These are phyloP conservation scores for Arabidopsis lyrata DNA, from an alignment of 441 rosid species.

Conservation along the genomic window DNA sequence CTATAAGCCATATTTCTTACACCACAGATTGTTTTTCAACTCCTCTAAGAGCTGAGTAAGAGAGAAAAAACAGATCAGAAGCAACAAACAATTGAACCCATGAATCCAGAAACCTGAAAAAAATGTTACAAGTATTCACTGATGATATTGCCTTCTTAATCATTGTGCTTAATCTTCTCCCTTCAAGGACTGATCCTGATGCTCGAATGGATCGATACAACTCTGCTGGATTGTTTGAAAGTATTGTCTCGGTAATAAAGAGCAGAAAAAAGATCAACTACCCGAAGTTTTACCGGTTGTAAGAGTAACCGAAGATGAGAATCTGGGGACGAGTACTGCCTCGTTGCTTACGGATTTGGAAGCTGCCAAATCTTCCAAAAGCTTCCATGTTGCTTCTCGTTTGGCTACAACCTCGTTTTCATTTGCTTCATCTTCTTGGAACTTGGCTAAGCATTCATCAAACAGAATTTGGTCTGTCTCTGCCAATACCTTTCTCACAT, in stretches of 20 bases:
- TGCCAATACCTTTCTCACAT: conserved; percentile 75
- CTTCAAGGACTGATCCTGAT: conserved; percentile 19
- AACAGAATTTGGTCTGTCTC: conserved; percentile 77
- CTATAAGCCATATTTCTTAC: conserved; percentile 38
- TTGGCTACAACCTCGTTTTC: conserved; percentile 57
- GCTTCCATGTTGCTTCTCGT: conserved; percentile 75
- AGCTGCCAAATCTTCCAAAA: conserved; percentile 76
- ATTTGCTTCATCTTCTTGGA: conserved; percentile 69
- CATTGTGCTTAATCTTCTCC: conserved; percentile 5
- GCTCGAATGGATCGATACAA: background rate
- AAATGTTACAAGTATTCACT: conserved; percentile 31
- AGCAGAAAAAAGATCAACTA: conserved; percentile 50
- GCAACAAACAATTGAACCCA: conserved; percentile 31
- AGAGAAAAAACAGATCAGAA: conserved; percentile 5
- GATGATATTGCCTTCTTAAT: conserved; percentile 2
- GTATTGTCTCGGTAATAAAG: conserved; percentile 7
- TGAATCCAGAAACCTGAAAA: conserved; percentile 31
- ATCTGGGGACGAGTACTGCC: conserved; percentile 67
- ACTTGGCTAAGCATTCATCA: conserved; percentile 72
- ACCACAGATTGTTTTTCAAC: conserved; percentile 9
- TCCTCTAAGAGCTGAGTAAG: conserved; percentile 19
- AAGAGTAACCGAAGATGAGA: conserved; percentile 59
- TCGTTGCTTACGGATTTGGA: conserved; percentile 66
- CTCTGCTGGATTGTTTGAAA: background rate
- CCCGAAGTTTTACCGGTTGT: conserved; percentile 54